Conservation (phyloP, 1,139 yeast species). For the Debaryomycetaceae sp. region DNA sequence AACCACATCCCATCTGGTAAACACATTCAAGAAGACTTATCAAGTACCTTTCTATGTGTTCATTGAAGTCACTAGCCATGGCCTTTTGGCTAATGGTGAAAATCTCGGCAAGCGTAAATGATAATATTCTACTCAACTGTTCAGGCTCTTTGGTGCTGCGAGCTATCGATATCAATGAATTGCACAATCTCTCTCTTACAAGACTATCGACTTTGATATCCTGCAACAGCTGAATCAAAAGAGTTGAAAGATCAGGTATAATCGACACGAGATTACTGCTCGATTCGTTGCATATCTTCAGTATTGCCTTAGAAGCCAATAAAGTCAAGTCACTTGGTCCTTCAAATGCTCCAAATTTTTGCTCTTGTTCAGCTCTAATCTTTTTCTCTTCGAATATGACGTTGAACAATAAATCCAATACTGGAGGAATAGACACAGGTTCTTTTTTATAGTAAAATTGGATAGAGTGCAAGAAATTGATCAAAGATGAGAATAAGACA, state of each 20-base stretch:
- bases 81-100: conserved; percentile 12
- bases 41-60: conserved; percentile 37
- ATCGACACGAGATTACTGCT: conserved; percentile 43
- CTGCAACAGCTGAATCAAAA: conserved; percentile 52
- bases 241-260: conserved; percentile 49
- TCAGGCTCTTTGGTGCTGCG: conserved; percentile 48
- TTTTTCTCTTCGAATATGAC: conserved; percentile 22
- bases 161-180: conserved; percentile 59
- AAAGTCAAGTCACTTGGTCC: conserved; percentile 19
- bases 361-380: conserved; percentile 1
- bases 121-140: conserved; percentile 20
- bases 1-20: conserved; percentile 65
- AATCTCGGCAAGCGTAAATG: conserved; percentile 20
- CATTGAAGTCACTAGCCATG: conserved; percentile 10
- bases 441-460: conserved; percentile 49
- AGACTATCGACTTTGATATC: conserved; percentile 43
- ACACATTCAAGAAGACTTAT: conserved; percentile 59
- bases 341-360: not conserved
- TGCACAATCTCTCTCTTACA: conserved; percentile 58
- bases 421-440: conserved; percentile 34
- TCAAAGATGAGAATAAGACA: conserved; percentile 34
- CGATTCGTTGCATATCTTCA: conserved; percentile 60
- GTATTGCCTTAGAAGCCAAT: conserved; percentile 56
- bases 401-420: conserved; percentile 47
- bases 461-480: conserved; percentile 51